phyloP scores from a whole-genome alignment of 2,329 filamentous ascomycete species.

The Penicillium sclerotigenum region DNA sequence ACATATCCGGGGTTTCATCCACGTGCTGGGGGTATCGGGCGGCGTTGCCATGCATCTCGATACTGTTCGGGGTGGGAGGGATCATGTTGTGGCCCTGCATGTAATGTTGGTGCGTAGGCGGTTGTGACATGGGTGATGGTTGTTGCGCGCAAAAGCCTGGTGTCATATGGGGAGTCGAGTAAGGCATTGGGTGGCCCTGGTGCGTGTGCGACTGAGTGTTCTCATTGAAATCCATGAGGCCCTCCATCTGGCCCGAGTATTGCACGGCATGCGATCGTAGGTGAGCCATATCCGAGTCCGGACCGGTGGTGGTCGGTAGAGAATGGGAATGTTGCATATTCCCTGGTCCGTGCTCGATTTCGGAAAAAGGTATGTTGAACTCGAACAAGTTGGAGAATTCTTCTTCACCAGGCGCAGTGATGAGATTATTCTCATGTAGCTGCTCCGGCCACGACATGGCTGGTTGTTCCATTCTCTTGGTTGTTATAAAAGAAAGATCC shows the following conservation, averaged over 20 bases:
- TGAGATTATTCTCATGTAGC: conserved; percentile 40
- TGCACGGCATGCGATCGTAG: conserved; percentile 25
- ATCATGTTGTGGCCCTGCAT: conserved; percentile 37
- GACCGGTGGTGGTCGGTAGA: conserved; percentile 33
- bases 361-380: conserved; percentile 47
- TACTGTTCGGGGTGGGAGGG: conserved; percentile 50
- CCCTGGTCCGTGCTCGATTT: conserved; percentile 41
- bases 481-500: too few species aligned
- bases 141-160: conserved; percentile 36
- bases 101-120: conserved; percentile 27
- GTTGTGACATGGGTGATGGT: conserved; percentile 25
- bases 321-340: conserved; percentile 34
- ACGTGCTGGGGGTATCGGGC: conserved; percentile 41
- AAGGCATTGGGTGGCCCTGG: conserved; percentile 23
- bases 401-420: conserved; percentile 41
- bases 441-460: conserved; percentile 42
- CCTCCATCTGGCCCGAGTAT: conserved; percentile 34
- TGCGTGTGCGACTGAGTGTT: conserved; percentile 11
- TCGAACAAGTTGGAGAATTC: conserved; percentile 51
- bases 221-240: conserved; percentile 35
- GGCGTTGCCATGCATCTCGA: conserved; percentile 46
- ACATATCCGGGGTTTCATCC: conserved; percentile 43
- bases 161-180: conserved; percentile 32
- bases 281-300: conserved; percentile 28
- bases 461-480: conserved; percentile 37